Percentiles rank a stretch among this genome's conserved stretches.
phyloP scores from a whole-genome alignment of 164 flowering plant species.

The Annona cherimola region DNA sequence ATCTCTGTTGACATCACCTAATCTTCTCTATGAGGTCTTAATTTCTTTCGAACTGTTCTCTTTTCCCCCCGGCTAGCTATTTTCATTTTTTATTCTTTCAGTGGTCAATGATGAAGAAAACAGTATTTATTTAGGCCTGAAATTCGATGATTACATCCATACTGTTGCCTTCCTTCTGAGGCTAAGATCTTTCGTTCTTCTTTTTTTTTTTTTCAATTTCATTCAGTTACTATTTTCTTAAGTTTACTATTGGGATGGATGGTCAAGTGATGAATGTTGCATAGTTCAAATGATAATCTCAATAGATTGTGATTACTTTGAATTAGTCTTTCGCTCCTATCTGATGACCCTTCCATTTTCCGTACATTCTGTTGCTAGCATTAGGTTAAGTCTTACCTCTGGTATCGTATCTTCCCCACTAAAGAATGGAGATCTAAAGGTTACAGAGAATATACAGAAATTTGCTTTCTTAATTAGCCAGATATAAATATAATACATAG shows the following conservation, averaged over 20 bases:
- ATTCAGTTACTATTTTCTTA: not conserved
- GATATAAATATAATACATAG: too few species aligned
- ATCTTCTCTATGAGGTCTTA: slow-evolving; percentile 23
- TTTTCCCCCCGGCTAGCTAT: not conserved
- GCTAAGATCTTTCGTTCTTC: not conserved
- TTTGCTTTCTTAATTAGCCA: too few species aligned
- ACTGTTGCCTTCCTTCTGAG: slow-evolving; percentile 21
- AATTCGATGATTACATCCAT: slow-evolving; percentile 6
- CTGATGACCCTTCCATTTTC: slow-evolving; percentile 9
- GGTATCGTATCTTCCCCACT: too few species aligned
- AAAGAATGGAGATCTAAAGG: too few species aligned
- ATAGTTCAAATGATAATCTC: slow-evolving; percentile 19
- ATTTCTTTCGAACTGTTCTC: not conserved
- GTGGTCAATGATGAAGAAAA: slow-evolving; percentile 3
- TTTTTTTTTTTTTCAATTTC: not conserved
- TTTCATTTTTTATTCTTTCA: not conserved
- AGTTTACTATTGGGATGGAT: not conserved
- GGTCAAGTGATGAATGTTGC: slow-evolving; percentile 18
- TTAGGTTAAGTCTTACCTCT: too few species aligned
- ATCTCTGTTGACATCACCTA: slow-evolving; percentile 8
- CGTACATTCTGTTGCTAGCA: too few species aligned
- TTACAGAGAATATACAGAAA: too few species aligned
- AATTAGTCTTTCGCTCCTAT: slow-evolving; percentile 20
- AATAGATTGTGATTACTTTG: slow-evolving; percentile 10
- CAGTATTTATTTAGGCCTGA: not conserved